Conservation (phyloP, 257 asterid species). For the Scutellaria baicalensis region DNA sequence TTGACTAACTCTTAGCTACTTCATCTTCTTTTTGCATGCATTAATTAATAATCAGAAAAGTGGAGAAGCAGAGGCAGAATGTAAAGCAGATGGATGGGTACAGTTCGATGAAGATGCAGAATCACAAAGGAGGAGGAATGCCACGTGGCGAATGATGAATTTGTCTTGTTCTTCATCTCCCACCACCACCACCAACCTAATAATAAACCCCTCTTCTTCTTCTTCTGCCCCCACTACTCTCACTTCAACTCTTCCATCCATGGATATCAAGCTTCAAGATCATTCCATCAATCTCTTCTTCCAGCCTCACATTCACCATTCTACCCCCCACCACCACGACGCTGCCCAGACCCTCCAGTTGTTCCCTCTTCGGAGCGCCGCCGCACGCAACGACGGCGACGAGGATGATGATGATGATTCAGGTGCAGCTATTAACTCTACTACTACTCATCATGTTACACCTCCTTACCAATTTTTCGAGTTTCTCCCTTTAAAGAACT, state of each 20-base stretch:
- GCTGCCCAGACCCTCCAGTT: constrained; percentile 69
- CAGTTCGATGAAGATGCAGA: constrained; percentile 48
- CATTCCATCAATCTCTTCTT: constrained; percentile 26
- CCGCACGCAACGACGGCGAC: background rate
- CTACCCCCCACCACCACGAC: background rate
- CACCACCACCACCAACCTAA: constrained; percentile 24
- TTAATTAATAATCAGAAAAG: constrained; percentile 46
- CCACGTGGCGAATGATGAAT: constrained; percentile 74
- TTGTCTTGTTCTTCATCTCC: constrained; percentile 43
- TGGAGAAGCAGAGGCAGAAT: constrained; percentile 41
- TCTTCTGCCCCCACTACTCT: constrained; percentile 9
- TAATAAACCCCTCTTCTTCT: constrained; percentile 8
- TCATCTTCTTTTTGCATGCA: constrained; percentile 14
- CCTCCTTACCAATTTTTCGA: constrained; percentile 68
- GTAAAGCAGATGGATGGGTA: constrained; percentile 73
- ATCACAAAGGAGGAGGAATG: constrained; percentile 53
- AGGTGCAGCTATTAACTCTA: background rate
- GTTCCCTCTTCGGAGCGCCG: constrained; percentile 52
- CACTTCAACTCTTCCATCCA: constrained; percentile 6
- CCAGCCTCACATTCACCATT: constrained; percentile 11
- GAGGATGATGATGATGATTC: constrained; percentile 11
- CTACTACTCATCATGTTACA: background rate
- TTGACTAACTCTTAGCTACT: background rate
- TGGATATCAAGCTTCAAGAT: constrained; percentile 20
- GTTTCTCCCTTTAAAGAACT: constrained; percentile 78